phyloP scores from a whole-genome alignment of 306 rosid genomes.

The Fragaria vesca region DNA sequence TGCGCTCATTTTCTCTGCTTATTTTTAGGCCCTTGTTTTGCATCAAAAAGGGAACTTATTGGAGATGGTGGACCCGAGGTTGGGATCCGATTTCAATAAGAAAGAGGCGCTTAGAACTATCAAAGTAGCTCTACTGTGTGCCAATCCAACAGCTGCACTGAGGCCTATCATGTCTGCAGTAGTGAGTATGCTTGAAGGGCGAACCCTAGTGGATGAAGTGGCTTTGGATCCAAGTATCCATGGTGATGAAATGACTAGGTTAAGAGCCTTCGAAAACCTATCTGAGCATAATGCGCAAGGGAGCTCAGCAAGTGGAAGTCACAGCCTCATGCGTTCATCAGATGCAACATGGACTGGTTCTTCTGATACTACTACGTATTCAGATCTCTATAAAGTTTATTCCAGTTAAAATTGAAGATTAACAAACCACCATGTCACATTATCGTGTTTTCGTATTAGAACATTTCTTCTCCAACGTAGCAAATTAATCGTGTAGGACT shows the following conservation, averaged over 20 bases:
- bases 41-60: conserved; percentile 31
- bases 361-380: too few relatives aligned
- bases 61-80: conserved; percentile 50
- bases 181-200: conserved; percentile 65
- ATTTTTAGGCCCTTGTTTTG: conserved; percentile 9
- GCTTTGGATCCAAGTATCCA: conserved; percentile 5
- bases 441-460: too few relatives aligned
- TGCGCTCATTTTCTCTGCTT: neutral
- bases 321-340: neutral
- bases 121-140: conserved; percentile 60
- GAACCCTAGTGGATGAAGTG: neutral
- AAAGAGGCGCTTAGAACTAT: conserved; percentile 42
- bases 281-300: neutral
- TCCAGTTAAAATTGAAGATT: too few relatives aligned
- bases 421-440: too few relatives aligned
- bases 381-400: too few relatives aligned
- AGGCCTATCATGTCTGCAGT: conserved; percentile 65
- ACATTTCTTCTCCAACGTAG: too few relatives aligned
- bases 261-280: conserved; percentile 3
- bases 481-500: too few relatives aligned
- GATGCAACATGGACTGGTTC: too few relatives aligned
- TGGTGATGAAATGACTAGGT: neutral
- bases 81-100: conserved; percentile 43
- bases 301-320: neutral
- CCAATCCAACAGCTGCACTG: conserved; percentile 39